A percentile compares a stretch with the other conserved stretches of the same genome.
Conservation (phyloP, 176 grass and related monocot species). For the Triticum monococcum region DNA sequence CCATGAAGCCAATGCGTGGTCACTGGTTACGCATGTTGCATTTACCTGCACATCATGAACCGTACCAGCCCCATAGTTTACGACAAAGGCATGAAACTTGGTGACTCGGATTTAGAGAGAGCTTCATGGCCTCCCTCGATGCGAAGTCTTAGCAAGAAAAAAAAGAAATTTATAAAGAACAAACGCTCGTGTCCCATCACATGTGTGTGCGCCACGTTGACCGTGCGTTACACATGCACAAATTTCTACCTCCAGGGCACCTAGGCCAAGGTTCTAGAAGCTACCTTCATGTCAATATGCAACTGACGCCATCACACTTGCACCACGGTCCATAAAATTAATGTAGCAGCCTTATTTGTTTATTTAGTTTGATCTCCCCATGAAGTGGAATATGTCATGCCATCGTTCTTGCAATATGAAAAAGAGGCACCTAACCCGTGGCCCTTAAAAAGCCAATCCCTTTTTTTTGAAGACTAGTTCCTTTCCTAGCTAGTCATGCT, state of each 20-base stretch:
- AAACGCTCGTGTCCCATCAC: neutral
- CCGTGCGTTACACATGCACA: neutral
- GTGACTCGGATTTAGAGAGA: too few species aligned
- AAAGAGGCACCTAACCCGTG: neutral
- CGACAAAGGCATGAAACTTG: too few species aligned
- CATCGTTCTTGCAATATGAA: neutral
- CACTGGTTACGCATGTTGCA: too few species aligned
- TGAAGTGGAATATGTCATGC: neutral
- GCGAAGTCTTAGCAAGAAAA: neutral
- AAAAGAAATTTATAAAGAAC: neutral
- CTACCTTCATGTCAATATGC: neutral
- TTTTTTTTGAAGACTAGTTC: neutral
- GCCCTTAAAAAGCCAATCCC: neutral
- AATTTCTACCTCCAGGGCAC: neutral
- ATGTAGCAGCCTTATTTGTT: neutral
- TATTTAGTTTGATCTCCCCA: neutral
- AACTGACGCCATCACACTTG: conserved; percentile 1
- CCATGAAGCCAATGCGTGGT: too few species aligned
- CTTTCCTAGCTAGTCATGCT: neutral
- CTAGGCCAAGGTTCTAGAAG: conserved; percentile 36
- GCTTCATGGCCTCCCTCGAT: too few species aligned
- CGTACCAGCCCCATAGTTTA: too few species aligned
- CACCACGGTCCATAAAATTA: neutral
- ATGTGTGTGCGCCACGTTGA: neutral
- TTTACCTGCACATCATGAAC: too few species aligned